Conservation (phyloP, 202 grass and related monocot genomes). For the Musa balbisiana region DNA sequence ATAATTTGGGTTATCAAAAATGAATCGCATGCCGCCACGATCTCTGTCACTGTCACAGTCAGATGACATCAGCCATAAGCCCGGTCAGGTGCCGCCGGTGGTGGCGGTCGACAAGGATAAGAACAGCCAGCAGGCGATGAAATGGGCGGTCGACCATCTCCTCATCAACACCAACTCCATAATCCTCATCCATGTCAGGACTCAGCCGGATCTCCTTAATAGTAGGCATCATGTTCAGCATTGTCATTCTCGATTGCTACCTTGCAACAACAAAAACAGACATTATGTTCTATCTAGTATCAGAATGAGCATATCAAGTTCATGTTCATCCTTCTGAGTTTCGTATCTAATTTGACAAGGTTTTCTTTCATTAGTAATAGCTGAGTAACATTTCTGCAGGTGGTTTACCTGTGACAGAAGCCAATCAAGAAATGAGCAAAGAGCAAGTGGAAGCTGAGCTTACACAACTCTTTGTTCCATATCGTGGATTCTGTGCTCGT, state of each 20-base stretch:
- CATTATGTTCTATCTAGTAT: too few relatives aligned
- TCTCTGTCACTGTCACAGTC: constrained; percentile 17
- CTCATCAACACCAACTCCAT: constrained; percentile 39
- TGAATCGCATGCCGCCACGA: constrained; percentile 5
- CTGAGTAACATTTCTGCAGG: constrained; percentile 22
- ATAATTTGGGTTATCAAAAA: too few relatives aligned
- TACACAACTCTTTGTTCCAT: constrained; percentile 60
- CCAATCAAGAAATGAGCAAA: constrained; percentile 22
- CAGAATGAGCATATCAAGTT: too few relatives aligned
- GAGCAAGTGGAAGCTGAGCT: constrained; percentile 55
- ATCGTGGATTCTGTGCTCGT: constrained; percentile 50
- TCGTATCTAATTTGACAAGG: neutral
- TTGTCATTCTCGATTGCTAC: neutral
- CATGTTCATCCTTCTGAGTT: too few relatives aligned
- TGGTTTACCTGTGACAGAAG: constrained; percentile 45
- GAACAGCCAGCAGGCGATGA: constrained; percentile 70
- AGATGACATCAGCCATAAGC: constrained; percentile 21
- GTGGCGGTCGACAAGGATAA: constrained; percentile 58
- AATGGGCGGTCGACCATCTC: constrained; percentile 74
- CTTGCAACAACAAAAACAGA: too few relatives aligned
- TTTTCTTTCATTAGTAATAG: neutral
- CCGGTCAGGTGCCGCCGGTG: constrained; percentile 8
- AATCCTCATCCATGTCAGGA: constrained; percentile 60
- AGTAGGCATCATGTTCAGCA: constrained; percentile 36
- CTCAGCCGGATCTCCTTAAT: constrained; percentile 31